phyloP scores from a whole-genome alignment of 1,284 basidiomycete species.

The Puccinia coronata region DNA sequence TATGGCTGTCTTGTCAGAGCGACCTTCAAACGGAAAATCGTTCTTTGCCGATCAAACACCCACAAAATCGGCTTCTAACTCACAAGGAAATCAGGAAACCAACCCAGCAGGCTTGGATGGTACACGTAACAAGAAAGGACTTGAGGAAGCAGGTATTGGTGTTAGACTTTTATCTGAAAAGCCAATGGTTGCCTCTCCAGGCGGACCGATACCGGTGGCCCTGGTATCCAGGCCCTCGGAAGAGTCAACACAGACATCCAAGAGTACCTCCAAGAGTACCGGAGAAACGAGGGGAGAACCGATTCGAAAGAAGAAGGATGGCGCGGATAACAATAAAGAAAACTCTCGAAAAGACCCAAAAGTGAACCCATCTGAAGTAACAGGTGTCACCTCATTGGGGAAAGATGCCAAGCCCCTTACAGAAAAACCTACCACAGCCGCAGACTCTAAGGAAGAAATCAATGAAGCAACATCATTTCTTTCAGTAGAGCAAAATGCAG shows the following conservation, averaged over 20 bases:
- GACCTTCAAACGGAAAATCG: constrained; percentile 7
- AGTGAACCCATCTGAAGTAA: not conserved
- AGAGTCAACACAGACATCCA: not conserved
- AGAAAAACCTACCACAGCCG: constrained; percentile 9
- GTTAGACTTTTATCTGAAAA: constrained; percentile 6
- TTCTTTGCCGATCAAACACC: constrained; percentile 15
- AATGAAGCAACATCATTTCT: not conserved
- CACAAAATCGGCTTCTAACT: not conserved
- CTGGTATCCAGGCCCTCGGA: not conserved
- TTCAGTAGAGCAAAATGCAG: not conserved
- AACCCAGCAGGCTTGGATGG: constrained; percentile 4
- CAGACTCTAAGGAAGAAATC: not conserved
- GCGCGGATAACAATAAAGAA: not conserved
- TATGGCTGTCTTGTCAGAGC: not conserved
- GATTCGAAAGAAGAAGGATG: not conserved
- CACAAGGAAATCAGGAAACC: not conserved
- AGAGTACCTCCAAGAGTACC: too few species aligned
- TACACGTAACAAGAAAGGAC: not conserved
- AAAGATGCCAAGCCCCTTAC: constrained; percentile 16
- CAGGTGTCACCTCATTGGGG: not conserved
- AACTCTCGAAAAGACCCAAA: not conserved
- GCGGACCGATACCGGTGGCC: not conserved
- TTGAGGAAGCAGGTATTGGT: not conserved
- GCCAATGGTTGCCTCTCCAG: not conserved
- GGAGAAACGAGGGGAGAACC: not conserved